Base-by-base conservation (phyloP, 257 asterid genomes). In the Gentiana dahurica region DNA sequence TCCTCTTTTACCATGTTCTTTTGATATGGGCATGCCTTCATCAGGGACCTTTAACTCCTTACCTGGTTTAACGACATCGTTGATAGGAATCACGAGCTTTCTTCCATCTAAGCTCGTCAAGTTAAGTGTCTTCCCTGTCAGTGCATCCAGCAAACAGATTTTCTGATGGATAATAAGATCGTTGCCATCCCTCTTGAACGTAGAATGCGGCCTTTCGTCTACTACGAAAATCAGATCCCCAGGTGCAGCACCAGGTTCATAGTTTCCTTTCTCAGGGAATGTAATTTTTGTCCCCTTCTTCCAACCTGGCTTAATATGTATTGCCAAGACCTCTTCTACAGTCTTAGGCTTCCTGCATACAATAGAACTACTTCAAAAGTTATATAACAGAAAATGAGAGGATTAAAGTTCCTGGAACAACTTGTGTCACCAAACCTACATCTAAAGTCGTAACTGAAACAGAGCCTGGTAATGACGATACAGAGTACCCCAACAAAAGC, bases 241-340 rank as follows among this genome's bases (percentile, higher is more conserved):
- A 55, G 83, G 76, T 24, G 61, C 54, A 34, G 68, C 54, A 12
- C 78, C 76, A 6, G 73, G 80, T 3, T 48, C 67, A 60, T 71
- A 78, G 57, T 78, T 71, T 32, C 84, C 84, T 57, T 74, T 78
- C n/a, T 68, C 78, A 1, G 69, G 69, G 64, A 71, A 78, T 51
- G 84, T 78, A 38, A 78, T 68, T 61, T 71, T 78, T 3, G 84
- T 71, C n/a, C 80, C 83, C 64, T 71, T 71, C 58, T 77, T 77
- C 83, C 83, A 74, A 10, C 80, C 80, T n/a, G 76, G 76, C 43
- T 74, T 77, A 35, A 74, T 49, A 35, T 36, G 37, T n/a, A 77
- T 77, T 7, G 75, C 56, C 8, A 74, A 53, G 34, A 74, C 43
- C 59, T 77, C 83, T 62, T 68, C 70, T 24, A 24, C 24, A 24